A percentile compares a stretch with the other conserved stretches of the same genome.
Evolutionary conservation across 805 yeast species (phyloP).

Genomic region (Metschnikowia kofuensis): DNA sequence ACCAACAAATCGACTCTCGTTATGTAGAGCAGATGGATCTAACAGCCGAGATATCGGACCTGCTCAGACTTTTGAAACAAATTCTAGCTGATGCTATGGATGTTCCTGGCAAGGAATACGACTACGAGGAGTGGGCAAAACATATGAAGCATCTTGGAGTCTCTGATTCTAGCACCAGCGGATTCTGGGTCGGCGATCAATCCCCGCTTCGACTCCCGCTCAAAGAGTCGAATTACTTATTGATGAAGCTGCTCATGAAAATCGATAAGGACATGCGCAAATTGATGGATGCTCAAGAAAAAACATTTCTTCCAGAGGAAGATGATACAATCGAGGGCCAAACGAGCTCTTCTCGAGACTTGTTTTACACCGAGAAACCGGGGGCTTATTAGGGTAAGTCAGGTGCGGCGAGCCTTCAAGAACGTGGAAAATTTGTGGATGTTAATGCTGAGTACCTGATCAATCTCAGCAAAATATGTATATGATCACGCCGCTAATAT

Average conservation of each 20-base stretch:
- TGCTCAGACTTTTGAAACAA: slow-evolving; percentile 28
- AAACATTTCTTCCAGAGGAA: slow-evolving; percentile 1
- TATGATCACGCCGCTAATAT: no score
- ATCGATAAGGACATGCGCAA: slow-evolving; percentile 21
- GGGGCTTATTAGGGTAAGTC: no score
- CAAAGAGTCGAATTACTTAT: slow-evolving; percentile 63
- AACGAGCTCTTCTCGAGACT: not conserved
- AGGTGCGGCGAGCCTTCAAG: no score
- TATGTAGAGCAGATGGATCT: slow-evolving; percentile 4
- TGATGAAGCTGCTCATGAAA: slow-evolving; percentile 31
- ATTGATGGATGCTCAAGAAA: not conserved
- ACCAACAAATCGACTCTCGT: not conserved
- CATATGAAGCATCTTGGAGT: slow-evolving; percentile 31
- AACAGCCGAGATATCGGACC: slow-evolving; percentile 1
- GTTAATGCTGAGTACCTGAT: no score
- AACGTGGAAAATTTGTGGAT: no score
- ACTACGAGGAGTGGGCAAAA: slow-evolving; percentile 51
- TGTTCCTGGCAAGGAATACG: slow-evolving; percentile 41
- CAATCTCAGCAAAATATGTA: no score
- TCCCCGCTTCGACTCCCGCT: slow-evolving; percentile 73
- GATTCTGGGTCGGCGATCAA: slow-evolving; percentile 61
- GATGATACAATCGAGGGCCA: not conserved
- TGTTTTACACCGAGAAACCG: no score
- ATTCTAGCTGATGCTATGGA: slow-evolving; percentile 35
- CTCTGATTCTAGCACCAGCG: slow-evolving; percentile 13